Evolutionary conservation across 257 asterid species (phyloP), one percentile per base, ranked within the genome.

Genomic region (Echium plantagineum): DNA sequence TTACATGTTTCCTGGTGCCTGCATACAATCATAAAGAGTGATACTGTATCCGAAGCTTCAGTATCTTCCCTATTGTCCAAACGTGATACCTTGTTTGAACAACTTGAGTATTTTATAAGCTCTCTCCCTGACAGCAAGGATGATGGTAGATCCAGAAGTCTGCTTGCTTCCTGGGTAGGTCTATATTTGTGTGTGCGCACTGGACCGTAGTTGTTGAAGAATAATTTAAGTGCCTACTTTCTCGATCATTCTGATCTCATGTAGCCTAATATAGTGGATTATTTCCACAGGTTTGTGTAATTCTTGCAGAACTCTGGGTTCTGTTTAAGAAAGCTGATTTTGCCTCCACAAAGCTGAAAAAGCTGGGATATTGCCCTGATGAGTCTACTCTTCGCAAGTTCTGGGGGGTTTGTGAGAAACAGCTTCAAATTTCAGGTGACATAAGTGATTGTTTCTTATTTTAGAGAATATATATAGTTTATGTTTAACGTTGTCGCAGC

Each of bases 1-100:
- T 74, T 91, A 80, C 85, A 91, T 78, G 87, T 88, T 77, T 73
- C 84, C 46, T 91, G 98, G 98, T 75, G 89, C 83, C 79, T 85
- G 74, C 82, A 80, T 63, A 70, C 94, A 47, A 64, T 84, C 63
- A 21, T 80, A 71, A 76, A 78, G 30, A 78, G 84, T 74, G 88
- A 85, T 55, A 81, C 80, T 57, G 97, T 91, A 65, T 63, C 80
- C 1, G 94, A 88, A 82, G 73, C 78, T 61, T 74, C 80, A 47
- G 35, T 88, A 66, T 70, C 83, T 75, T 84, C 90, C 64, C 79
- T 86, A 68, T 42, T 75, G 55, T 73, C 57, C 63, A 89, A 88
- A 71, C 94, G 94, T 42, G 77, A 61, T 75, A 75, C 84, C 71
- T 75, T 93, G 84, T 78, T 89, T 65, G 78, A 80, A 73, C 89